Base-by-base conservation (phyloP, 495 filamentous ascomycete species). In the Penicillium taxi region DNA sequence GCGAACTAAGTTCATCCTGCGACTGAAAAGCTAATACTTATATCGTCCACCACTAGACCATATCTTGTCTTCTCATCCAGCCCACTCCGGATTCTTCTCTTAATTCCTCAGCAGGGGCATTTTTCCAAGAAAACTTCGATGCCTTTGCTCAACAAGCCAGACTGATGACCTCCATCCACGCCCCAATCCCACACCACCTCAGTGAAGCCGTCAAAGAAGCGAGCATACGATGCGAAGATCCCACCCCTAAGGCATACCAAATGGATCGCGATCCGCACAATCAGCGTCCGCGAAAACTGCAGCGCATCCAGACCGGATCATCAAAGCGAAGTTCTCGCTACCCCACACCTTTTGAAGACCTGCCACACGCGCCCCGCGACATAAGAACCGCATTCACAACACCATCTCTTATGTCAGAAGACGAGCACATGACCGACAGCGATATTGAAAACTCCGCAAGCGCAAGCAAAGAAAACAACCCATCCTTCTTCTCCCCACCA, bases 21-120 rank as follows among this genome's bases (percentile, higher is more conserved):
- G 15, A 20, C 20, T 14, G 12, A 23, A 28, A 4, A 5, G 26
- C 39, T 49, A 30, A 48, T n/a, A n/a, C n/a, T n/a, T n/a, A 26
- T 9, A n/a, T 20, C 14, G 11, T 2, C 5, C 22, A 29, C 11
- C 16, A 26, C 13, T 18, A 75, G 72, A 82, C 79, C 0, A 82
- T 85, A 26, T 74, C 70, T 3, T 85, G 81, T 57, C 67, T 85
- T 23, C 64, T 85, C n/a, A 79, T 85, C 33, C 69, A 80, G 32
- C 81, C 81, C 5, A 85, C 84, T 47, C 80, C 80, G 1, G 79
- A 78, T 42, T 82, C 78, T 23, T 77, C 80, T 8, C 64, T 85
- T 26, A 85, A 85, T 48, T 74, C 76, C 9, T 65, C 69, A 9
- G 78, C 81, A 5, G 80, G 80, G 4, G 64, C 69, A 12, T 47